These are phyloP conservation scores for Fusarium sarcochroum DNA, from an alignment of 2,329 filamentous ascomycete species.

Conservation along the genomic window DNA sequence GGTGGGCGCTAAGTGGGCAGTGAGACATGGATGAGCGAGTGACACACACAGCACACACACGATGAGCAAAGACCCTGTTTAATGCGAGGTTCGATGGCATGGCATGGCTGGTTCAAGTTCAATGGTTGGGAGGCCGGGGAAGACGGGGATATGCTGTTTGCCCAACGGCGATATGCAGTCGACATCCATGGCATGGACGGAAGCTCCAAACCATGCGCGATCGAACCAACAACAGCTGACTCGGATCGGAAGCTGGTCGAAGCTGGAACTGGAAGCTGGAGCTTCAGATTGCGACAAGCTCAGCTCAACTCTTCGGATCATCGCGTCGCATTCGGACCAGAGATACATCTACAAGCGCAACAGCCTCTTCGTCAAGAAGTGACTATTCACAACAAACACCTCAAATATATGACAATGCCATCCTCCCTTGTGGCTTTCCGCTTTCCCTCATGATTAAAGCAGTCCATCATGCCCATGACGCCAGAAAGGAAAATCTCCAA, in stretches of 20 bases:
- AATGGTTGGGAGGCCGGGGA: not conserved
- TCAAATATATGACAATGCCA: not conserved
- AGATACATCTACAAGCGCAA: slow-evolving; percentile 7
- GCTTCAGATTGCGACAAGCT: slow-evolving; percentile 28
- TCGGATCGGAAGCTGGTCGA: slow-evolving; percentile 14
- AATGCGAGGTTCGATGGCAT: slow-evolving; percentile 3
- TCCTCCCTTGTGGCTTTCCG: not conserved
- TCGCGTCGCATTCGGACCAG: slow-evolving; percentile 1
- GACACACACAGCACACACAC: slow-evolving; percentile 37
- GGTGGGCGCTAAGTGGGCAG: slow-evolving; percentile 47
- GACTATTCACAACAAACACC: not conserved
- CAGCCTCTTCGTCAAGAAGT: slow-evolving; percentile 1
- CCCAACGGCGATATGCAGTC: not conserved
- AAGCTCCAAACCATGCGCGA: not conserved
- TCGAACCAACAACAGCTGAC: slow-evolving; percentile 22
- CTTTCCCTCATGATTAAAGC: slow-evolving; percentile 17
- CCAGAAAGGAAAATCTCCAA: slow-evolving; percentile 39
- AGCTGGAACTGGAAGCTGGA: slow-evolving; percentile 25
- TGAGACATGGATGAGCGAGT: slow-evolving; percentile 48
- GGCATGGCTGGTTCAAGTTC: slow-evolving; percentile 9
- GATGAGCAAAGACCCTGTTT: slow-evolving; percentile 38
- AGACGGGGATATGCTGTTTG: not conserved
- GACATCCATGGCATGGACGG: not conserved
- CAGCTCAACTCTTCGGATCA: slow-evolving; percentile 20
- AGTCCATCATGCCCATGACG: slow-evolving; percentile 28